A percentile compares a stretch with the other conserved stretches of the same genome.
phyloP scores from a whole-genome alignment of 257 asterid species.

The Rauvolfia tetraphylla region DNA sequence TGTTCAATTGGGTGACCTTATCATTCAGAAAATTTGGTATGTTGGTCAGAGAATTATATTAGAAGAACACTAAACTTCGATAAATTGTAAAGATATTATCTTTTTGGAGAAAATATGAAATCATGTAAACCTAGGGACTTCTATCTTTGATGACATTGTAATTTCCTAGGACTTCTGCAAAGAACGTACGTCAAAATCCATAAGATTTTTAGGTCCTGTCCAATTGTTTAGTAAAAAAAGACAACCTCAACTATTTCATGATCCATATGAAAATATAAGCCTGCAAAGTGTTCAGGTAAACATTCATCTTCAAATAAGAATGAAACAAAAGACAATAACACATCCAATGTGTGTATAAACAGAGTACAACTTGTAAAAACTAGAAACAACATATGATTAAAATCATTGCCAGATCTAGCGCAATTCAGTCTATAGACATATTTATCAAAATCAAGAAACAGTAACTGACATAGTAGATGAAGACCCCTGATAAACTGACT shows the following conservation, averaged over 20 bases:
- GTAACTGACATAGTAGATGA: neutral
- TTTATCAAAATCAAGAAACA: neutral
- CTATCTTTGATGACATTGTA: neutral
- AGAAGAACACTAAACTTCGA: too few species aligned
- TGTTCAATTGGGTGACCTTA: neutral
- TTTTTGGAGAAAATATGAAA: neutral
- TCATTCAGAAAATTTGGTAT: neutral
- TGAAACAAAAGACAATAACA: neutral
- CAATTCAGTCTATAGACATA: neutral
- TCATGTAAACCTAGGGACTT: neutral
- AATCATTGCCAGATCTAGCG: neutral
- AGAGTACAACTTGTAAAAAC: neutral
- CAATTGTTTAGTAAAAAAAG: neutral
- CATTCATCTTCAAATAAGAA: neutral
- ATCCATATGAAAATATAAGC: neutral
- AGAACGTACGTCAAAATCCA: neutral
- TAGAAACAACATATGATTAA: neutral
- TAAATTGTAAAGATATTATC: neutral
- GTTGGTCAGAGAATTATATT: too few species aligned
- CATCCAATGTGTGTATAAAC: neutral
- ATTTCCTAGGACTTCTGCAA: neutral
- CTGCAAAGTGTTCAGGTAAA: neutral
- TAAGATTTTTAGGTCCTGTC: neutral
- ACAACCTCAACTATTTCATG: neutral
- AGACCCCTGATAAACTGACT: neutral